A percentile compares a stretch with the other conserved stretches of the same genome.
These are phyloP conservation scores for Silene latifolia DNA, from an alignment of 148 eudicot species.

Conservation along the genomic window DNA sequence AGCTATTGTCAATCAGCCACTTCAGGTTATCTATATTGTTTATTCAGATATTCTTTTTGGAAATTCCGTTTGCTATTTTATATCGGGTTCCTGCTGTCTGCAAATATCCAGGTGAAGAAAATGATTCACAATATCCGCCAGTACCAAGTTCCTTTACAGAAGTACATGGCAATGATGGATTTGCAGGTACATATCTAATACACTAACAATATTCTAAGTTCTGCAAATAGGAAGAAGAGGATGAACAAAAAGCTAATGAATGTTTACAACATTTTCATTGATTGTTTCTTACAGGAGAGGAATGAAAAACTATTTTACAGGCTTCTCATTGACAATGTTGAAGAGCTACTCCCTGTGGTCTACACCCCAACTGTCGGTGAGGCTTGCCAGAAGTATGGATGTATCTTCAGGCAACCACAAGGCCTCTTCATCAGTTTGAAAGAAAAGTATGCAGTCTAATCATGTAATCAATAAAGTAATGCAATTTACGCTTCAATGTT, in stretches of 20 bases:
- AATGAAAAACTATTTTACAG: no score
- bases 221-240: no score
- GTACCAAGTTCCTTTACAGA: conserved; percentile 86
- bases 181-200: conserved; percentile 59
- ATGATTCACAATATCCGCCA: conserved; percentile 84
- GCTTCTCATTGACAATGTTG: no score
- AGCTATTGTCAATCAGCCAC: conserved; percentile 56
- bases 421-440: conserved; percentile 90
- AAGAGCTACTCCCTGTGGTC: no score
- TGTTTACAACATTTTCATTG: no score
- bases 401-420: conserved; percentile 79
- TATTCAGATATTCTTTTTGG: no score
- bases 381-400: no score
- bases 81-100: no score
- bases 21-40: conserved; percentile 54
- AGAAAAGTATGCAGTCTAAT: conserved; percentile 49
- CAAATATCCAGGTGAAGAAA: conserved; percentile 58
- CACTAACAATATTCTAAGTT: no score
- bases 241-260: no score
- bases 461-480: neutral
- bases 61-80: no score
- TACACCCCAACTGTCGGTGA: no score
- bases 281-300: conserved; percentile 51
- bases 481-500: neutral
- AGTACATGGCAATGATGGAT: conserved; percentile 98